These are phyloP conservation scores for Lactifluus hygrophoroides DNA, from an alignment of 768 basidiomycete species.

Conservation along the genomic window DNA sequence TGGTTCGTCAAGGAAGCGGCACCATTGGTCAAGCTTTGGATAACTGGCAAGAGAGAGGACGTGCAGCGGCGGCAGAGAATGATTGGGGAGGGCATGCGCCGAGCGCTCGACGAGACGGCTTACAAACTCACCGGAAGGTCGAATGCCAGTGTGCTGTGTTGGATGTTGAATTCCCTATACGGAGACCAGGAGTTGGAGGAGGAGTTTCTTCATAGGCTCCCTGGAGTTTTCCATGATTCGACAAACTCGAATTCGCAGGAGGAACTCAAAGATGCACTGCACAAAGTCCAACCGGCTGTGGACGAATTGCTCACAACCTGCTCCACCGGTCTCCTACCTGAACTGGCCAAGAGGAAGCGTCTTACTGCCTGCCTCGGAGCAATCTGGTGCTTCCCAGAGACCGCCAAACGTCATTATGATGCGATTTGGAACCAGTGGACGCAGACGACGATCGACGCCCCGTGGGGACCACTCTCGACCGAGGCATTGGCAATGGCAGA, in stretches of 20 bases:
- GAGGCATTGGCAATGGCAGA: not conserved
- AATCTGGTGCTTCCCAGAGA: not conserved
- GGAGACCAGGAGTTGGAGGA: not conserved
- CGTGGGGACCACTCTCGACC: constrained; percentile 7
- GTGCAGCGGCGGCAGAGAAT: not conserved
- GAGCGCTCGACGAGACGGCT: not conserved
- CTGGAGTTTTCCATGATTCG: not conserved
- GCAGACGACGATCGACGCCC: not conserved
- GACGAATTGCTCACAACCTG: not conserved
- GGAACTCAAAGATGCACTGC: not conserved
- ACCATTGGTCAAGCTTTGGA: not conserved
- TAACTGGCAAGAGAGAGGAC: not conserved
- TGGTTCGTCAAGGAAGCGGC: not conserved
- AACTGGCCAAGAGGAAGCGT: not conserved
- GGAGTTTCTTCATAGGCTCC: not conserved
- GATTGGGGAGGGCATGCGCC: not conserved
- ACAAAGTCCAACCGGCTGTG: not conserved
- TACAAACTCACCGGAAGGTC: not conserved
- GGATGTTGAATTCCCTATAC: not conserved
- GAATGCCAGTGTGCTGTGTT: not conserved
- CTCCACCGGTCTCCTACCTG: not conserved
- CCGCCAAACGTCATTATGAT: not conserved
- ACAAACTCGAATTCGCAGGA: not conserved
- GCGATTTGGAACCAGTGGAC: not conserved
- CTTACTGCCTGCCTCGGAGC: not conserved